These are phyloP conservation scores for Stagonosporopsis chrysanthemi DNA, from an alignment of 2,329 filamentous ascomycete species.

Conservation along the genomic window DNA sequence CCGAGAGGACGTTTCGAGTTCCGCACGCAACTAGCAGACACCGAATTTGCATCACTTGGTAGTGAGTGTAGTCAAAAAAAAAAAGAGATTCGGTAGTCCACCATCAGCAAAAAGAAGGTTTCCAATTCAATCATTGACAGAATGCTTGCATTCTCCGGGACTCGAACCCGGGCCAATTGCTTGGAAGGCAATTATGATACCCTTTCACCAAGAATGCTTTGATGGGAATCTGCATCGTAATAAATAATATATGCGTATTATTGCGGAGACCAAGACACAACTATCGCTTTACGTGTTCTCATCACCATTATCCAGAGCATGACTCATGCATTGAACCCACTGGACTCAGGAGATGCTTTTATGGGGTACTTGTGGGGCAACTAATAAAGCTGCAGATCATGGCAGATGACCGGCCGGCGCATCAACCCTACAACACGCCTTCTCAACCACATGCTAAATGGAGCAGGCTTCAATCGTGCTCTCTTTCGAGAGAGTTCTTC, in stretches of 20 bases:
- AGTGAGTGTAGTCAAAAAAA: too few species aligned
- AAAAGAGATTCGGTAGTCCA: too few species aligned
- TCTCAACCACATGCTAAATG: not conserved
- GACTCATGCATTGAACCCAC: not conserved
- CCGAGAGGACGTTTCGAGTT: too few species aligned
- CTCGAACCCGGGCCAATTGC: conserved; percentile 10
- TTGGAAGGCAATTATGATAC: conserved; percentile 21
- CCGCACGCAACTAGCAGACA: too few species aligned
- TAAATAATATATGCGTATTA: too few species aligned
- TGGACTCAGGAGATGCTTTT: too few species aligned
- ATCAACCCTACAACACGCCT: not conserved
- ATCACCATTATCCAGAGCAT: not conserved
- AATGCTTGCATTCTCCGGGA: conserved; percentile 6
- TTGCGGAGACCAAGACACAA: too few species aligned
- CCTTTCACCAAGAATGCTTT: conserved; percentile 18
- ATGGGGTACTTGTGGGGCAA: too few species aligned
- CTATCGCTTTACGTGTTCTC: not conserved
- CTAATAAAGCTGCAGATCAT: too few species aligned
- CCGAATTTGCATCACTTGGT: too few species aligned
- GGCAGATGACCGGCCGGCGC: too few species aligned
- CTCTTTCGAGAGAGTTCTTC: not conserved
- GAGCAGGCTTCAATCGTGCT: not conserved
- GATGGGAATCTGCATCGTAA: not conserved
- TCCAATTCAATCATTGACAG: not conserved
- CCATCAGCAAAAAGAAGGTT: not conserved